phyloP scores from a whole-genome alignment of 2,329 filamentous ascomycete genomes.

The Knufia fluminis region DNA sequence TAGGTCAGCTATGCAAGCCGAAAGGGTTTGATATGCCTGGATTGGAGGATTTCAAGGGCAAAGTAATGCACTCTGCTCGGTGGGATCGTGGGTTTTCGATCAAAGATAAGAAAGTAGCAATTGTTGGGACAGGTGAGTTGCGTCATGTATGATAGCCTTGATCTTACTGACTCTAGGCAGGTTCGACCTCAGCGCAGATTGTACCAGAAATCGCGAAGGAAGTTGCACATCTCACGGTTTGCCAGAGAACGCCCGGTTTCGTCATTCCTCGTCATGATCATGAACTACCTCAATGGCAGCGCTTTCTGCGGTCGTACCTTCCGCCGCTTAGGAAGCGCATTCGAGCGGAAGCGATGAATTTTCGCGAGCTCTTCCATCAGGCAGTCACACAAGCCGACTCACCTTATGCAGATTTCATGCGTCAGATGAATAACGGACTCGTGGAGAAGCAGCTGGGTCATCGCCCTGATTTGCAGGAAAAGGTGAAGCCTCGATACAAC shows the following conservation, averaged over 20 bases:
- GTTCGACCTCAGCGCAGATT: conserved; percentile 50
- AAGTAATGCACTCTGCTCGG: conserved; percentile 25
- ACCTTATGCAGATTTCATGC: conserved; percentile 33
- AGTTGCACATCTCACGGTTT: conserved; percentile 43
- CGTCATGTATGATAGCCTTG: background rate
- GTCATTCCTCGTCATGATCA: conserved; percentile 45
- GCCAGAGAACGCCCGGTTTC: conserved; percentile 52
- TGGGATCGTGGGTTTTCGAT: conserved; percentile 45
- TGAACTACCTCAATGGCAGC: conserved; percentile 34
- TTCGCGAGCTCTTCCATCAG: conserved; percentile 37
- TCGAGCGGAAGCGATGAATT: conserved; percentile 33
- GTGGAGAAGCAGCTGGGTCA: conserved; percentile 41
- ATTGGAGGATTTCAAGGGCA: conserved; percentile 22
- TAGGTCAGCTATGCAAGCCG: conserved; percentile 38
- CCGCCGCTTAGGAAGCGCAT: conserved; percentile 43
- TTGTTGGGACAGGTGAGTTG: conserved; percentile 42
- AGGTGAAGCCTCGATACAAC: conserved; percentile 45
- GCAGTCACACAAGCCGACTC: conserved; percentile 35
- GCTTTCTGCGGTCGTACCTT: conserved; percentile 39
- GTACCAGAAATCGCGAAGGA: conserved; percentile 46
- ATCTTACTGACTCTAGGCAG: conserved; percentile 19
- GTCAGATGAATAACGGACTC: conserved; percentile 28
- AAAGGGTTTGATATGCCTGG: conserved; percentile 15
- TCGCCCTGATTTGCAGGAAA: conserved; percentile 43
- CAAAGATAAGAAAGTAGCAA: conserved; percentile 44